A percentile compares a stretch with the other conserved stretches of the same genome.
Evolutionary conservation across 179 eudicot genomes (phyloP).

Genomic region (Drosera spatulata): DNA sequence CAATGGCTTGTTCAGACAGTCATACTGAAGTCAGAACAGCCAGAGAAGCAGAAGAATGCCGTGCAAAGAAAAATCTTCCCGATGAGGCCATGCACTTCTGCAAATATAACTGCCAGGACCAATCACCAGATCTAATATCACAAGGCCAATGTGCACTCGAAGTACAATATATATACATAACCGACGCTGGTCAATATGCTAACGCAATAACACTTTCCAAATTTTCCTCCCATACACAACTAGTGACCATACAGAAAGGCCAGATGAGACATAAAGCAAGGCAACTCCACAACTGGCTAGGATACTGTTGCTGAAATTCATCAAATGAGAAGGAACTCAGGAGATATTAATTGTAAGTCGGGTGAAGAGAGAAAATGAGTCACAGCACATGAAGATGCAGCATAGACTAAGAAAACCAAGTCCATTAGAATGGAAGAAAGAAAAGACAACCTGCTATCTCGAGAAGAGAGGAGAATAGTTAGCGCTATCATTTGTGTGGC

Average conservation of each 20-base stretch:
- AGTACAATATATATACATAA: too few relatives aligned
- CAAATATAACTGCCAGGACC: too few relatives aligned
- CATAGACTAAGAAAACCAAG: not conserved
- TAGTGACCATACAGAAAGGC: conserved; percentile 92
- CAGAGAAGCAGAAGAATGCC: too few relatives aligned
- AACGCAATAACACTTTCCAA: conserved; percentile 56
- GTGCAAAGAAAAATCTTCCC: too few relatives aligned
- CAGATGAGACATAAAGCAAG: conserved; percentile 77
- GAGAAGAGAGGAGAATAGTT: conserved; percentile 69
- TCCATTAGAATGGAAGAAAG: not conserved
- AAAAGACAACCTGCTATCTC: conserved; percentile 67
- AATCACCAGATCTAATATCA: too few relatives aligned
- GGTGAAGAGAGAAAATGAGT: not conserved
- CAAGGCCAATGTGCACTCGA: too few relatives aligned
- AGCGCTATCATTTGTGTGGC: conserved; percentile 95
- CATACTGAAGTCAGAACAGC: too few relatives aligned
- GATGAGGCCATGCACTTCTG: too few relatives aligned
- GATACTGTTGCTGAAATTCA: conserved; percentile 12
- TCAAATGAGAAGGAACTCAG: not conserved
- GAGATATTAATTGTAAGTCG: not conserved
- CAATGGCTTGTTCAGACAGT: too few relatives aligned
- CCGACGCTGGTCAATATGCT: not conserved
- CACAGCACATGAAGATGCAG: not conserved
- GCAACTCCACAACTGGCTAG: conserved; percentile 60
- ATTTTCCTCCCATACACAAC: conserved; percentile 88